A percentile compares a stretch with the other conserved stretches of the same genome.
phyloP scores from a whole-genome alignment of 768 basidiomycete genomes.

The Rubroboletus satanas region DNA sequence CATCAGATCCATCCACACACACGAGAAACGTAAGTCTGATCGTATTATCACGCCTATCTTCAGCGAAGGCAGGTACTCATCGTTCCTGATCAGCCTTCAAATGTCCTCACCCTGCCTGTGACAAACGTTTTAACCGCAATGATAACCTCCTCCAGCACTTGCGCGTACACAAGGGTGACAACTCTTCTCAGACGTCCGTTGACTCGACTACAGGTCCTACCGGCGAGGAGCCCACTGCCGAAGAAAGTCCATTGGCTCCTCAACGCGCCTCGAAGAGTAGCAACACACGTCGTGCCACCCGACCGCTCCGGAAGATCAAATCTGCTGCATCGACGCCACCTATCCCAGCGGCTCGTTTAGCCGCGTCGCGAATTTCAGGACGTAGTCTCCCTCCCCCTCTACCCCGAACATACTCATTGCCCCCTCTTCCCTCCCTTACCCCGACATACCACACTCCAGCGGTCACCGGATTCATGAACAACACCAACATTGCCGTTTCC shows the following conservation, averaged over 20 bases:
- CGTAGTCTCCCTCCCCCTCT: conserved; percentile 29
- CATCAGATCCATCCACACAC: conserved; percentile 69
- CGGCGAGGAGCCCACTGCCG: conserved; percentile 23
- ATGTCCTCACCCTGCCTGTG: conserved; percentile 63
- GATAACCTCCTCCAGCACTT: conserved; percentile 80
- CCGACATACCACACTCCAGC: conserved; percentile 27
- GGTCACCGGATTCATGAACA: conserved; percentile 30
- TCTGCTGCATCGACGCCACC: conserved; percentile 35
- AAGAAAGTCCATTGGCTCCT: conserved; percentile 19
- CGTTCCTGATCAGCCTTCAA: conserved; percentile 55
- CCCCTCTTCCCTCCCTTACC: conserved; percentile 29
- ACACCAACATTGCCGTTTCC: conserved; percentile 35
- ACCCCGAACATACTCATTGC: conserved; percentile 33
- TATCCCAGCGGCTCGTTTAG: conserved; percentile 31
- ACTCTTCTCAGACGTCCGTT: conserved; percentile 32
- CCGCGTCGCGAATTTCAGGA: conserved; percentile 32
- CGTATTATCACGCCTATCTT: conserved; percentile 14
- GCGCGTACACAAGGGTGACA: conserved; percentile 57
- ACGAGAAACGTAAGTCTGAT: conserved; percentile 66
- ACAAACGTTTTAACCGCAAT: conserved; percentile 72
- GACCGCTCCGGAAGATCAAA: conserved; percentile 33
- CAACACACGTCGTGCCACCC: conserved; percentile 26
- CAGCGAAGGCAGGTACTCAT: conserved; percentile 18
- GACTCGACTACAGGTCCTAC: conserved; percentile 26
- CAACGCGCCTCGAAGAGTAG: conserved; percentile 24